These are phyloP conservation scores for Poa pratensis DNA, from an alignment of 176 grass and related monocot genomes.

Conservation along the genomic window DNA sequence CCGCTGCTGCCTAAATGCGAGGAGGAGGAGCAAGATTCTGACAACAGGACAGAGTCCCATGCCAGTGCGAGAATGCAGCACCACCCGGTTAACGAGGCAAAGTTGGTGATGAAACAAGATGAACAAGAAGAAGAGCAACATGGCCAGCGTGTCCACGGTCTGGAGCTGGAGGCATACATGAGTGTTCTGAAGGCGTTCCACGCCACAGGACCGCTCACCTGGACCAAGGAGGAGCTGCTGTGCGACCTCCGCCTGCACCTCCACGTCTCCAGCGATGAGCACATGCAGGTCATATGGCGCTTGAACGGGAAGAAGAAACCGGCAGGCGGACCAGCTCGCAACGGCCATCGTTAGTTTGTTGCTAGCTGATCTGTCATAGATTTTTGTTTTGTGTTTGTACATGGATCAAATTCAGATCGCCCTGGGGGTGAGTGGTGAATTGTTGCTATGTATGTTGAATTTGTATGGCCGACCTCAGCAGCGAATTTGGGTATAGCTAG, in stretches of 20 bases:
- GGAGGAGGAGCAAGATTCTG: conserved; percentile 15
- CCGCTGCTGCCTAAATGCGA: not conserved
- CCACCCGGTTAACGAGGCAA: not conserved
- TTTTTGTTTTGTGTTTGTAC: not conserved
- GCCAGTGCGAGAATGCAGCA: not conserved
- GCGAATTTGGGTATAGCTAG: too few species aligned
- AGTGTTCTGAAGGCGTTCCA: conserved; percentile 61
- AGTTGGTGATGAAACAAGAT: not conserved
- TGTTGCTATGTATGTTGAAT: too few species aligned
- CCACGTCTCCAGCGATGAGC: conserved; percentile 74
- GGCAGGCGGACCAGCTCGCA: not conserved
- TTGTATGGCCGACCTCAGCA: too few species aligned
- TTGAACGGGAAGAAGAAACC: conserved; percentile 30
- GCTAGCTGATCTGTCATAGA: not conserved
- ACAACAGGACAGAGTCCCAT: not conserved
- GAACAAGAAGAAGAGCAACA: not conserved
- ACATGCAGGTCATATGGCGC: conserved; percentile 53
- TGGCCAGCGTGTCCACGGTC: conserved; percentile 22
- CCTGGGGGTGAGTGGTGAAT: too few species aligned
- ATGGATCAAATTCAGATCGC: too few species aligned
- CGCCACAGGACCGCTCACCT: conserved; percentile 59
- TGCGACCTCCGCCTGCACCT: conserved; percentile 62
- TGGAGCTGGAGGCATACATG: conserved; percentile 67
- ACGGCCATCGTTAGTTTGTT: not conserved
- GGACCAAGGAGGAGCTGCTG: conserved; percentile 69